Evolutionary conservation across 2,329 filamentous ascomycete species (phyloP), one percentile per base, ranked within the genome.

Genomic region (Seiridium cupressi): DNA sequence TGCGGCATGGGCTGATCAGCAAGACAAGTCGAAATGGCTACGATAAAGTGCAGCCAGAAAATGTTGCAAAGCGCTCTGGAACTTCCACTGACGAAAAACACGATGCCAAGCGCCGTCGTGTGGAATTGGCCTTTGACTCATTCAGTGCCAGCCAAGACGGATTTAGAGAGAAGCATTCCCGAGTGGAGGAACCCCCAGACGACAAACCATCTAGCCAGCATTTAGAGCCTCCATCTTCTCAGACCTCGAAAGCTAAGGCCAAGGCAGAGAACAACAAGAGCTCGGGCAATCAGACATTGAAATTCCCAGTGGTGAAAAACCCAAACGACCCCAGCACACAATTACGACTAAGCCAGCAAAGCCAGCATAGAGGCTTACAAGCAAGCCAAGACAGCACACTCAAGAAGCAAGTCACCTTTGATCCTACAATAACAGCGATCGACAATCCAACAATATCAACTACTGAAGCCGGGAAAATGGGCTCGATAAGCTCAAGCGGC

Each of bases 291-390:
- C 73, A 74, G 4, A 73, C 68, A 1, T 77, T 92, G 34, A 82
- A 81, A 35, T 96, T 92, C 68, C 84, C 89, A 1, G 84, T 93
- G 10, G 90, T 94, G 31, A 96, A 96, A 74, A 86, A 94, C 65
- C 84, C 88, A 1, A 82, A 87, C 65, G 86, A 91, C 66, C 82
- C 85, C 4, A 81, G 80, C 61, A 90, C 89, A 0, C 78, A 81
- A 35, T 66, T 86, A 51, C 85, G 88, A 49, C 77, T 92, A 36
- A 92, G 89, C 68, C 91, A 94, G 71, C 79, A 81, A 51, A 85
- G 81, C 58, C 91, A 94, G 71, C 79, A 81, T 51, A 84, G 81
- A 57, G 76, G 73, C 56, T 83, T 83, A 42, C 84, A 86, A 44
- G 81, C 81, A 58, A 81, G 78, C 35, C 74, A 77, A 7, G 73